Conservation (phyloP, 306 rosid species). For the Citrullus amarus region DNA sequence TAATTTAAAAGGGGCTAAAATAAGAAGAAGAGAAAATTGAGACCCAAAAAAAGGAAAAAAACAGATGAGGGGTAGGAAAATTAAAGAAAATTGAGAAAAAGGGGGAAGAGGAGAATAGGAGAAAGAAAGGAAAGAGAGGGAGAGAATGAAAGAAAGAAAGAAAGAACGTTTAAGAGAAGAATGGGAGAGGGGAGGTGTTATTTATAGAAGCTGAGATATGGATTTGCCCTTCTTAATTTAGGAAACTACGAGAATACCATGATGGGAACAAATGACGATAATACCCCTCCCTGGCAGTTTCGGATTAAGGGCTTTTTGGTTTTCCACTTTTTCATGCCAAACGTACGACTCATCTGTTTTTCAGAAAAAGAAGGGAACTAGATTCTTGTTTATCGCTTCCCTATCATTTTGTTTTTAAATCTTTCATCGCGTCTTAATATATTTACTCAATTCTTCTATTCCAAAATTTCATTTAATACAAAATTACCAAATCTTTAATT, state of each 20-base stretch:
- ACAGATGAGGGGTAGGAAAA: not conserved
- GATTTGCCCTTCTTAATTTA: not conserved
- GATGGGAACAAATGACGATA: not conserved
- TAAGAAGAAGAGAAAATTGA: not conserved
- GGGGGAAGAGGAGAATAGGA: too few relatives aligned
- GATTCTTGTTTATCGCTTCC: slow-evolving; percentile 6
- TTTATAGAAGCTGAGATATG: not conserved
- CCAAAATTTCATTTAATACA: not conserved
- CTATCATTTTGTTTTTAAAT: not conserved
- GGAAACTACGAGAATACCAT: not conserved
- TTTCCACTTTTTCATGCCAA: not conserved
- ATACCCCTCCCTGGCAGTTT: not conserved
- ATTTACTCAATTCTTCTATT: not conserved
- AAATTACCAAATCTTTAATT: too few relatives aligned
- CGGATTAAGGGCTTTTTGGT: not conserved
- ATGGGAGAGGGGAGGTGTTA: not conserved
- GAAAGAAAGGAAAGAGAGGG: not conserved
- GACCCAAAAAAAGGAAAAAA: not conserved
- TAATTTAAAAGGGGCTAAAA: not conserved
- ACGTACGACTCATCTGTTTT: slow-evolving; percentile 4
- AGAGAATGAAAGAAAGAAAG: not conserved
- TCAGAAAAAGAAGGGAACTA: slow-evolving; percentile 1
- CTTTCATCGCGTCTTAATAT: not conserved
- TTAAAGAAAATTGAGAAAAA: not conserved
- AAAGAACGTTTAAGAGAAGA: not conserved